Evolutionary conservation across 768 basidiomycete species (phyloP).

Genomic region (Collybiopsis confluens): DNA sequence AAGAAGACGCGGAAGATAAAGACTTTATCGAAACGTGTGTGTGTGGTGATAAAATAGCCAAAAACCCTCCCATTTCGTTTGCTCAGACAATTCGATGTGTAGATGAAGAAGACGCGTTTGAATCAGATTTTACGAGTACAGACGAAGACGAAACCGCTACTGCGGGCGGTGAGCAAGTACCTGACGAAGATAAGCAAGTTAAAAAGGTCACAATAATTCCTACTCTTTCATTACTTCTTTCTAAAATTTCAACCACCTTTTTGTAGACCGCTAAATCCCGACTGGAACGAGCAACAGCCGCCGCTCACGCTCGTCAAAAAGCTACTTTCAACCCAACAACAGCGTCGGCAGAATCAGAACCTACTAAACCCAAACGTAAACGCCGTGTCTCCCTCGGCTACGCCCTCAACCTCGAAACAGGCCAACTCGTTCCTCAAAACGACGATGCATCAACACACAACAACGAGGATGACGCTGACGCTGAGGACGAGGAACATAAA

Average conservation of each 20-base stretch:
- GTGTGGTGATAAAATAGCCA: too few relatives aligned
- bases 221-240: not conserved
- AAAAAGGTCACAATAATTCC: constrained; percentile 50
- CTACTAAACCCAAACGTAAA: constrained; percentile 30
- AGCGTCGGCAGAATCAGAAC: constrained; percentile 19
- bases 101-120: constrained; percentile 84
- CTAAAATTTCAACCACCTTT: not conserved
- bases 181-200: constrained; percentile 52
- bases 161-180: constrained; percentile 39
- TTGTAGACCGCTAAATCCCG: constrained; percentile 50
- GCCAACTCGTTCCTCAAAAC: constrained; percentile 40
- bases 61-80: too few relatives aligned
- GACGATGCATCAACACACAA: too few relatives aligned
- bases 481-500: constrained; percentile 7
- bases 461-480: constrained; percentile 17
- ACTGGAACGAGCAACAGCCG: constrained; percentile 59
- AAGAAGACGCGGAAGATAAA: constrained; percentile 57
- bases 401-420: constrained; percentile 56
- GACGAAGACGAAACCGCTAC: constrained; percentile 55
- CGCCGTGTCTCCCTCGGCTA: constrained; percentile 53
- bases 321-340: constrained; percentile 66
- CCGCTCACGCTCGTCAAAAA: constrained; percentile 62
- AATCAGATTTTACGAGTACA: constrained; percentile 82
- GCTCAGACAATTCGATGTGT: constrained; percentile 10
- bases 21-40: constrained; percentile 71